Evolutionary conservation across 352 stramenopile species (phyloP).

Genomic region (Thalassiosira hispida): DNA sequence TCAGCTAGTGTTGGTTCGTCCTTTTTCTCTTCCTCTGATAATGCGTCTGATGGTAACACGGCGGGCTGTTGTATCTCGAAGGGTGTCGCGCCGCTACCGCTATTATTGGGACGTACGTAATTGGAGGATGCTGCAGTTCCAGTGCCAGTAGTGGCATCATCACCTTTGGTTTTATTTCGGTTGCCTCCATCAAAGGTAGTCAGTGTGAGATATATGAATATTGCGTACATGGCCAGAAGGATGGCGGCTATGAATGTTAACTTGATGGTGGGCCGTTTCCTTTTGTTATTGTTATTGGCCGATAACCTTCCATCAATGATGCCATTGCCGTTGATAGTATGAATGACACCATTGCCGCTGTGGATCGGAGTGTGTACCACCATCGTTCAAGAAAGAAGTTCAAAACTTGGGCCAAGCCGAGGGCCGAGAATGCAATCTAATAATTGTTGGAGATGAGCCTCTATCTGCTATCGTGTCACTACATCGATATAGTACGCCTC

Average conservation of each 20-base stretch:
- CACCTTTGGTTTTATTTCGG: background rate
- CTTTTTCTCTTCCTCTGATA: constrained; percentile 5
- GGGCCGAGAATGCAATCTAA: too few species aligned
- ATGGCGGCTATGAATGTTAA: constrained; percentile 15
- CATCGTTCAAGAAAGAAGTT: too few species aligned
- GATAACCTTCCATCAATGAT: background rate
- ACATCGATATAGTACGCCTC: too few species aligned
- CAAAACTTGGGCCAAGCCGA: too few species aligned
- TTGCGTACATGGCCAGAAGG: constrained; percentile 24
- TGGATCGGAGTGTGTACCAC: background rate
- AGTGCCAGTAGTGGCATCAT: too few species aligned
- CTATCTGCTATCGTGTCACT: too few species aligned
- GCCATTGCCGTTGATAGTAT: background rate
- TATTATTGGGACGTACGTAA: background rate
- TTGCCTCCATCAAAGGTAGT: constrained; percentile 14
- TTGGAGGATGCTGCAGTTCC: too few species aligned
- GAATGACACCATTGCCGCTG: background rate
- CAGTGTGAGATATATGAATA: constrained; percentile 24
- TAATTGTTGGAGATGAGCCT: too few species aligned
- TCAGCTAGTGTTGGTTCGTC: constrained; percentile 29
- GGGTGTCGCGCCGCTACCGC: background rate
- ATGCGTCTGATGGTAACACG: background rate
- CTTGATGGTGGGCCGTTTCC: constrained; percentile 23
- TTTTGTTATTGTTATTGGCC: background rate
- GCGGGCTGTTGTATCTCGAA: background rate